Evolutionary conservation across 2,329 filamentous ascomycete genomes (phyloP).

Genomic region (Colletotrichum scovillei): DNA sequence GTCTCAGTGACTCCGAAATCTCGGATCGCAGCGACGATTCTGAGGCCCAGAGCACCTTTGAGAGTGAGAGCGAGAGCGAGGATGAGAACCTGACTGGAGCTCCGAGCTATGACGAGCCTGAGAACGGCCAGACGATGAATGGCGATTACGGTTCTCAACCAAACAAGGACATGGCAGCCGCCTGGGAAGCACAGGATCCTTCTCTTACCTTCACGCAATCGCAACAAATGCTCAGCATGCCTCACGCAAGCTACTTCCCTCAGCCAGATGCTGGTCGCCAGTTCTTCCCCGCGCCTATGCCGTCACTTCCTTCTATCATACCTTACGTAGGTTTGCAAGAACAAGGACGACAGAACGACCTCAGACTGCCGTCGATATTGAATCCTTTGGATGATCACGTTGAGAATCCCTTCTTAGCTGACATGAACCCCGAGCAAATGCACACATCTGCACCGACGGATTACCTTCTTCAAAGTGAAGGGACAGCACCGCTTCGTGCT

Average conservation of each 20-base stretch:
- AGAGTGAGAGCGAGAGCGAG: slow-evolving; percentile 2
- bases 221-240: neutral
- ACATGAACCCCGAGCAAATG: neutral
- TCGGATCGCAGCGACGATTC: slow-evolving; percentile 42
- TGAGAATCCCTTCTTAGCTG: neutral
- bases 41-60: slow-evolving; percentile 27
- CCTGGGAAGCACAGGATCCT: neutral
- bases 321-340: neutral
- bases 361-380: slow-evolving; percentile 9
- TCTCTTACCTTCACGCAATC: neutral
- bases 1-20: slow-evolving; percentile 40
- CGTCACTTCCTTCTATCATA: neutral
- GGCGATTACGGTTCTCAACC: neutral
- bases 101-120: neutral
- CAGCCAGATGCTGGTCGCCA: neutral
- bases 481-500: neutral
- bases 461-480: neutral
- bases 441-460: neutral
- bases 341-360: neutral
- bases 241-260: neutral
- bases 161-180: neutral
- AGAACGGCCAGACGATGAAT: neutral
- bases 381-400: neutral
- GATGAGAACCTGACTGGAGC: neutral
- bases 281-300: neutral